phyloP scores from a whole-genome alignment of 2,329 filamentous ascomycete genomes.

The Calonectria fujianensis region DNA sequence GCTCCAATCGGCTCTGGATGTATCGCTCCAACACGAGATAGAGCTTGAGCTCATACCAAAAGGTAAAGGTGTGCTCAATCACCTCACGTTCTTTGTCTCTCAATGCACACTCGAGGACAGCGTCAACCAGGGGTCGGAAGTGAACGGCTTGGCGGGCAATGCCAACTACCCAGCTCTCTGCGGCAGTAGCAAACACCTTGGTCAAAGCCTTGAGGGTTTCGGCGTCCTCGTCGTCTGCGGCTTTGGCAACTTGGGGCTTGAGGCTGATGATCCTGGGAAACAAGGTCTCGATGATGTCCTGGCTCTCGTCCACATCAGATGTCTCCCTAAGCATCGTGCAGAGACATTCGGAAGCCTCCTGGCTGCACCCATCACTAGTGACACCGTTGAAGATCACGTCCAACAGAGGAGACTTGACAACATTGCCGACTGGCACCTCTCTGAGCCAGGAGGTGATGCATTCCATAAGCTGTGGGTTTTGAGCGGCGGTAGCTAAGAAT shows the following conservation, averaged over 20 bases:
- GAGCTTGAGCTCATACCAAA: slow-evolving; percentile 99
- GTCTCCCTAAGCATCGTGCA: slow-evolving; percentile 95
- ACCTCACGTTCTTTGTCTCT: slow-evolving; percentile 93
- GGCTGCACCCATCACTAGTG: slow-evolving; percentile 84
- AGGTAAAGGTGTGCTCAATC: slow-evolving; percentile 94
- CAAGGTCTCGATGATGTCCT: slow-evolving; percentile 86
- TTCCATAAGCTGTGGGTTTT: slow-evolving; percentile 92
- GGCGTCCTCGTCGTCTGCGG: slow-evolving; percentile 86
- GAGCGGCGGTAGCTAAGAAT: slow-evolving; percentile 80
- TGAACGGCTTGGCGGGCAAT: slow-evolving; percentile 89
- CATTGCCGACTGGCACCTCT: slow-evolving; percentile 88
- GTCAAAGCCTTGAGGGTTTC: slow-evolving; percentile 93
- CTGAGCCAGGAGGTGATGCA: slow-evolving; percentile 98
- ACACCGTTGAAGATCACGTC: slow-evolving; percentile 87
- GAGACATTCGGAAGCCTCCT: slow-evolving; percentile 92
- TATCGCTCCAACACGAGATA: slow-evolving; percentile 95
- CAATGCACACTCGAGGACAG: slow-evolving; percentile 92
- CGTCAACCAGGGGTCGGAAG: slow-evolving; percentile 90
- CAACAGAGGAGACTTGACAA: slow-evolving; percentile 90
- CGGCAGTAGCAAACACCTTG: slow-evolving; percentile 92
- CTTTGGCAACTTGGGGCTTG: slow-evolving; percentile 83
- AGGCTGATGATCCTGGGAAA: slow-evolving; percentile 88
- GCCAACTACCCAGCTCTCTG: slow-evolving; percentile 94
- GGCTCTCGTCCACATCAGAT: slow-evolving; percentile 92
- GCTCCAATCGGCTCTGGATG: slow-evolving; percentile 84